Percentiles rank a stretch among this genome's conserved stretches.
Conservation (phyloP, 257 asterid genomes). For the Ajuga chamaepitys region DNA sequence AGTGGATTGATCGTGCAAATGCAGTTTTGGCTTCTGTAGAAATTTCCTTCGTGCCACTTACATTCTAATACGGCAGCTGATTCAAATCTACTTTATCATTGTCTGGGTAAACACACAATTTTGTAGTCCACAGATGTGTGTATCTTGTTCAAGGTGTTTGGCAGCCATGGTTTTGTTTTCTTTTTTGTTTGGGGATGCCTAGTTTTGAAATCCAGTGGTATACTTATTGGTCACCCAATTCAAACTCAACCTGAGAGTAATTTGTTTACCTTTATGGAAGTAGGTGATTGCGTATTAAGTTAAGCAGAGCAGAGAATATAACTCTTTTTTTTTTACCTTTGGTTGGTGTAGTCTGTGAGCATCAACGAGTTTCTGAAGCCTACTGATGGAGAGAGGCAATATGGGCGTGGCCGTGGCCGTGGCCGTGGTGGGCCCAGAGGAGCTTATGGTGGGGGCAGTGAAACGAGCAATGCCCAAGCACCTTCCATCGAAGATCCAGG, state of each 20-base stretch:
- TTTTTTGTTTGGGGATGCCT: no score
- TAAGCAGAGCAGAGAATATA: background rate
- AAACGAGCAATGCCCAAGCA: slow-evolving; percentile 33
- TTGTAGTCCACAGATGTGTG: no score
- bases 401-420: slow-evolving; percentile 69
- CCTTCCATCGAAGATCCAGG: slow-evolving; percentile 66
- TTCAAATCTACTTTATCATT: background rate
- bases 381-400: slow-evolving; percentile 63
- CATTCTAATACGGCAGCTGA: background rate
- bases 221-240: no score
- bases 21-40: background rate
- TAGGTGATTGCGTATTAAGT: no score
- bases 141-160: no score
- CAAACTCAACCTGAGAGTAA: no score
- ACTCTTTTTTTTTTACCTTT: background rate
- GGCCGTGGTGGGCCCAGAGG: slow-evolving; percentile 49
- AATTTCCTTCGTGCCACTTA: background rate
- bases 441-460: slow-evolving; percentile 40
- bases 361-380: slow-evolving; percentile 90
- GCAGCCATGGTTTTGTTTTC: no score
- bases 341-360: slow-evolving; percentile 55
- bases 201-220: no score
- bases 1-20: background rate
- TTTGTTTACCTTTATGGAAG: background rate
- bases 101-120: no score